Base-by-base conservation (phyloP, 2,329 filamentous ascomycete genomes). In the Aspergillus transmontanensis region DNA sequence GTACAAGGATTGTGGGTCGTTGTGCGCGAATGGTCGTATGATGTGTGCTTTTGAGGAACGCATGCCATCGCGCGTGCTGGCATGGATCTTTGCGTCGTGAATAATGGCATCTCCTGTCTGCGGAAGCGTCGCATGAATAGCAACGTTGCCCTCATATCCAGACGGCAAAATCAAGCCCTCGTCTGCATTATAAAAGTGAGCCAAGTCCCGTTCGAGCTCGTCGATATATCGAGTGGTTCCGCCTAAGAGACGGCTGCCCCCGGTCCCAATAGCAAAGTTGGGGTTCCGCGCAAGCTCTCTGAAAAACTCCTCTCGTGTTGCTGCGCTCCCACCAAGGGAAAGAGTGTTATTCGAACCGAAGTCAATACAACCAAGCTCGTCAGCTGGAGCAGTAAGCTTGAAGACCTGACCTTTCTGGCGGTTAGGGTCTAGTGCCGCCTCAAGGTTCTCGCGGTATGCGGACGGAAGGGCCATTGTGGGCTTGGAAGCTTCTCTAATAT, bases 31-130 rank as follows among this genome's bases (percentile, higher is more conserved):
- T 23, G 69, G 23, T 76, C 59, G 80, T 39, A 66, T 72, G 21
- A 30, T 48, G 0, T 64, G 71, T 0, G 84, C 86, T 2, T 86
- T 80, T 7, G 84, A 85, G 34, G 86, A 64, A 36, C 81, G 81
- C 86, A 91, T 89, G 0, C 89, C 89, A 71, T 91, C 89, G 62
- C 91, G 89, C 4, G 89, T 86, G 63, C 87, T 90, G 0, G 89
- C 90, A 67, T 91, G 90, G 6, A 91, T 84, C 30, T 87, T 79
- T 70, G 87, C 87, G 64, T 92, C 89, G 65, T 89, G 87, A 0
- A 92, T 74, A 19, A 92, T 79, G 0, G 80, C 70, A 68, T 88
- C 86, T 0, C 81, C 83, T 0, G 72, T 74, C 63, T 84, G 84
- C 6, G 85, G 83, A 1, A 84, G 77, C 54, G 81, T 84, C 14